phyloP scores from a whole-genome alignment of 805 yeast genomes.

The Sugiyamaella lignohabitans region DNA sequence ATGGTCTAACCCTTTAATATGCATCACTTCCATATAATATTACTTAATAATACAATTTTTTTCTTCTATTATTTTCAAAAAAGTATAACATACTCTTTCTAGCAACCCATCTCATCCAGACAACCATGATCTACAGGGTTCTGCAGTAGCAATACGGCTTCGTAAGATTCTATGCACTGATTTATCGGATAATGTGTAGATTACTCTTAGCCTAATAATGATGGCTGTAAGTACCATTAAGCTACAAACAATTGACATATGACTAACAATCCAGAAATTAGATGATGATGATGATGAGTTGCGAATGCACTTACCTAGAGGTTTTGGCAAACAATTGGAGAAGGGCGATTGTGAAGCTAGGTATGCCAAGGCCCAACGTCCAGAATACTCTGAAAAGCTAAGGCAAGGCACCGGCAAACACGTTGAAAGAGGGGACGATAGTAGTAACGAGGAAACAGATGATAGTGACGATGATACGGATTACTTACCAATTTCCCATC shows the following conservation, averaged over 20 bases:
- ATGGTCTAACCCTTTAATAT: too few species aligned
- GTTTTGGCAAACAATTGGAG: slow-evolving; percentile 14
- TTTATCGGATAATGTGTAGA: too few species aligned
- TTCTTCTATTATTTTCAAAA: too few species aligned
- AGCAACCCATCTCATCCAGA: too few species aligned
- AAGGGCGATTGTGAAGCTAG: slow-evolving; percentile 8
- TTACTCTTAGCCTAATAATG: too few species aligned
- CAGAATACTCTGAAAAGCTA: slow-evolving; percentile 8
- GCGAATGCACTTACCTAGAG: slow-evolving; percentile 7
- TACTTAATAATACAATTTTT: too few species aligned
- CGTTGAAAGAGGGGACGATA: not conserved
- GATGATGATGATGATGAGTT: not conserved
- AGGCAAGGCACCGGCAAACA: slow-evolving; percentile 3
- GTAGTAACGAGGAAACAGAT: not conserved
- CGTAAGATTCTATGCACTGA: too few species aligned
- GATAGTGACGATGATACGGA: slow-evolving; percentile 29
- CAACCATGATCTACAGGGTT: too few species aligned
- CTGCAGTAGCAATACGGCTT: too few species aligned
- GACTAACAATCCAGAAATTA: not conserved
- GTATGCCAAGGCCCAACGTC: slow-evolving; percentile 8
- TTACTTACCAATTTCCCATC: slow-evolving; percentile 35
- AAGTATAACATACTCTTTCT: too few species aligned
- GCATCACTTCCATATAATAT: too few species aligned
- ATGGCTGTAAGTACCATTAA: not conserved
- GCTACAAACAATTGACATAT: not conserved